These are phyloP conservation scores for Solanum arcanum DNA, from an alignment of 257 asterid species.

Conservation along the genomic window DNA sequence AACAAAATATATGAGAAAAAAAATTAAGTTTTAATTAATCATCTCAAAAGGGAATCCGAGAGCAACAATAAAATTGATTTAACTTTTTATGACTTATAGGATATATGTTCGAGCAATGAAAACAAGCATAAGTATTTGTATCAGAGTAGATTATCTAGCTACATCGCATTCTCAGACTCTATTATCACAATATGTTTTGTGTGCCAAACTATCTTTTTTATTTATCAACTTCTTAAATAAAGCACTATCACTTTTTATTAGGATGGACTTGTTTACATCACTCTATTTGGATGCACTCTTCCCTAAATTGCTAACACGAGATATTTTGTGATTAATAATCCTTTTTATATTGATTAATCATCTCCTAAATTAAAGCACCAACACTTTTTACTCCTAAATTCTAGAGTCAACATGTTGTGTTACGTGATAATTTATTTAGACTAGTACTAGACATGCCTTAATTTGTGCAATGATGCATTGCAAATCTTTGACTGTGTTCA, in stretches of 20 bases:
- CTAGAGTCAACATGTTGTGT: neutral
- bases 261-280: neutral
- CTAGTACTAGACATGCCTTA: neutral
- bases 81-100: neutral
- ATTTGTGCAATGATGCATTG: neutral
- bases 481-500: neutral
- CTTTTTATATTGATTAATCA: neutral
- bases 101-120: neutral
- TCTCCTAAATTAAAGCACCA: neutral
- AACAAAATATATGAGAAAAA: neutral
- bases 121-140: neutral
- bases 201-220: no score
- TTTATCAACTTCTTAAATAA: neutral
- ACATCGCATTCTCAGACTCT: neutral
- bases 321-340: no score
- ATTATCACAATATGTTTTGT: neutral
- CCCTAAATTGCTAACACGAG: neutral
- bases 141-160: neutral
- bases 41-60: neutral
- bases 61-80: neutral
- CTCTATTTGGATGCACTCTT: neutral
- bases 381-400: neutral
- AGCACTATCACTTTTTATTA: neutral
- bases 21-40: neutral
- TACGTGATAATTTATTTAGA: neutral